Evolutionary conservation across 2,329 filamentous ascomycete genomes (phyloP).

Genomic region (Aspergillus clavatus): DNA sequence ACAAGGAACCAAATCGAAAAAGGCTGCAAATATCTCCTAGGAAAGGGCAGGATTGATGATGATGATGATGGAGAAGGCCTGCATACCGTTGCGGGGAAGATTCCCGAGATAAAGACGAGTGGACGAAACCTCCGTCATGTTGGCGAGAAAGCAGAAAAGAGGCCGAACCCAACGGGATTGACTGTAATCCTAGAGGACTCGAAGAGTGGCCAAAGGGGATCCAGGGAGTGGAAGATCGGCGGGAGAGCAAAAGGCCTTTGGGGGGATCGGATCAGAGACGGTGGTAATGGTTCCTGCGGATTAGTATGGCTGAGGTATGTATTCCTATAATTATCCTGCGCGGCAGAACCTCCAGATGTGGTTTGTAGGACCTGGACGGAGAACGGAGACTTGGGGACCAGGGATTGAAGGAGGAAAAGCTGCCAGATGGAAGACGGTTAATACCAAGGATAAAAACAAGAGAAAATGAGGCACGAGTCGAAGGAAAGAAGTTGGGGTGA

Average conservation of each 20-base stretch:
- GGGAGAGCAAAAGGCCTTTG: slow-evolving; percentile 1
- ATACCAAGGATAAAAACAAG: background rate
- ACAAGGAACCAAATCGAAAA: slow-evolving; percentile 17
- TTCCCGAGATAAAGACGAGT: slow-evolving; percentile 97
- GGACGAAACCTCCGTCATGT: slow-evolving; percentile 82
- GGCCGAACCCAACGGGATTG: slow-evolving; percentile 5
- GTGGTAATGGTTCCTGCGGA: slow-evolving; percentile 4
- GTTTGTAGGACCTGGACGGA: slow-evolving; percentile 3
- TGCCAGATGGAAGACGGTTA: slow-evolving; percentile 4
- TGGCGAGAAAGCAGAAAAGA: slow-evolving; percentile 13
- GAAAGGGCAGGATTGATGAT: slow-evolving; percentile 26
- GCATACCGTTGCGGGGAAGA: slow-evolving; percentile 88
- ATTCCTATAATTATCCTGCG: slow-evolving; percentile 3
- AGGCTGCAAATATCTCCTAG: slow-evolving; percentile 18
- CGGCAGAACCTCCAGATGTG: slow-evolving; percentile 8
- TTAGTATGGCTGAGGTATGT: slow-evolving; percentile 1
- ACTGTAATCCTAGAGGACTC: slow-evolving; percentile 2
- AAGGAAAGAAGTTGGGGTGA: too few relatives aligned
- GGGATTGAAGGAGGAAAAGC: background rate
- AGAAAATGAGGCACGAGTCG: too few relatives aligned
- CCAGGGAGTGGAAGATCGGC: background rate
- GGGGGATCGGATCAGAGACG: slow-evolving; percentile 3
- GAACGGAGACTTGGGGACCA: slow-evolving; percentile 1
- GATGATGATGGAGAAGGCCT: slow-evolving; percentile 21
- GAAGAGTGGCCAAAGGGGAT: slow-evolving; percentile 1